Base-by-base conservation (phyloP, 2,329 filamentous ascomycete species). In the Stenocarpella maydis region DNA sequence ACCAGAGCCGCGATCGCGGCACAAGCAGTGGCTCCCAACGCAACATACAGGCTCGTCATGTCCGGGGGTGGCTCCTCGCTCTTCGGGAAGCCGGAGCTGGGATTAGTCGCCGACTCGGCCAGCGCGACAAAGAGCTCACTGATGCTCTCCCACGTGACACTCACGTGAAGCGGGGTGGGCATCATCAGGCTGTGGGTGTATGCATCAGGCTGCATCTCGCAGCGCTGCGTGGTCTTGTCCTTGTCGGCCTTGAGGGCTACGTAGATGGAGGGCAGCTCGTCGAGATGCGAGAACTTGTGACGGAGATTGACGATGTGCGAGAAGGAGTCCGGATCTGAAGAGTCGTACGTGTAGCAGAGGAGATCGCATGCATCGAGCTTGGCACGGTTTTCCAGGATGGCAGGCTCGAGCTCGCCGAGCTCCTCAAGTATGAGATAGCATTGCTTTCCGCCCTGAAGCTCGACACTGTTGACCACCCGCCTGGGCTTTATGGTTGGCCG, bases 381-480 rank as follows among this genome's bases (percentile, higher is more conserved):
- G 53, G 90, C 88, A 76, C 91, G 90, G 77, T 99, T 99, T 68
- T 98, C 96, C 3, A 99, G 84, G 67, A 98, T 94, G 15, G 96
- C 96, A 0, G 94, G 92, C 79, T 98, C 96, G n/a, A 97, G 85
- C 80, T 98, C 94, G 41, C 96, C 96, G 0, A 98, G 90, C 80
- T 99, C 96, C 76, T 97, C 93, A 28, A 98, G 85, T 70, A 99
- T 98, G 41, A 99, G 86, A 77, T 99, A 98, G 79, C 95, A 97
- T 81, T 99, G 96, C 79, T 97, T 97, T 64, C 96, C 96, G 12
- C 96, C 96, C 54, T 94, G 94, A 1, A 99, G 87, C 78, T 99
- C 96, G 21, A 99, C 96, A 69, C 93, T 97, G 78, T 99, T 98
- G 73, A 99, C 96, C 0, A 94, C 95, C 4, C 93, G 92, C 14